These are phyloP conservation scores for Aciculosporium take DNA, from an alignment of 2,329 filamentous ascomycete species.

Conservation along the genomic window DNA sequence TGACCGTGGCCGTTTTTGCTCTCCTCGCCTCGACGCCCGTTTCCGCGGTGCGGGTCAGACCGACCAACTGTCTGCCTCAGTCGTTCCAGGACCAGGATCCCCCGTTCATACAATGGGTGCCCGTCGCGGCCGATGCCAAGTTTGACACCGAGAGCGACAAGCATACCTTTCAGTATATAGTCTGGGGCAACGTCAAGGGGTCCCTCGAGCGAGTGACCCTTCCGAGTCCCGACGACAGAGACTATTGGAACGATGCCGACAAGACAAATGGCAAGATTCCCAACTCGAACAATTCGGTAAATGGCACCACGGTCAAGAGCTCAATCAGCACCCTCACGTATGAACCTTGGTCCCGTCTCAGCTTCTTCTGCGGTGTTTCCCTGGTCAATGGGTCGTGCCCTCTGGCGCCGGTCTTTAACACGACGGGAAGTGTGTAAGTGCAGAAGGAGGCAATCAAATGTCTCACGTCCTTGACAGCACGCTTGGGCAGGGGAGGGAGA, in stretches of 20 bases:
- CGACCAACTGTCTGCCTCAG: constrained; percentile 68
- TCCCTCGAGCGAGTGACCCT: constrained; percentile 41
- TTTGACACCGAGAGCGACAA: constrained; percentile 49
- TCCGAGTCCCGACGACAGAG: constrained; percentile 42
- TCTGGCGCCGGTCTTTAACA: constrained; percentile 55
- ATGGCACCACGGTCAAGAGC: constrained; percentile 58
- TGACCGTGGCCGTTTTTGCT: constrained; percentile 24
- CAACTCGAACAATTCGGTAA: constrained; percentile 43
- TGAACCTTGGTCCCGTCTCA: constrained; percentile 42
- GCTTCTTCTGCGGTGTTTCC: constrained; percentile 52
- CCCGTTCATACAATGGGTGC: constrained; percentile 62
- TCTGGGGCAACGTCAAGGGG: constrained; percentile 87
- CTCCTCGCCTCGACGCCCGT: constrained; percentile 27
- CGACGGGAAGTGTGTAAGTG: constrained; percentile 11
- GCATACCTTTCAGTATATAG: constrained; percentile 58
- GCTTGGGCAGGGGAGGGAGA: not conserved
- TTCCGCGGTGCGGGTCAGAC: constrained; percentile 54
- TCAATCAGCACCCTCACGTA: constrained; percentile 66
- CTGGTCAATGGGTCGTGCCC: constrained; percentile 56
- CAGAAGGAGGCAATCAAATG: not conserved
- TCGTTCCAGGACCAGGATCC: constrained; percentile 43
- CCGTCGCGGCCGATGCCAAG: constrained; percentile 56
- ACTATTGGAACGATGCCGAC: constrained; percentile 47
- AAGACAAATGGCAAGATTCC: constrained; percentile 63
- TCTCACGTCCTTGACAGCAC: no score